Conservation (phyloP, 1,284 basidiomycete species). For the Rhodotorula sp. region DNA sequence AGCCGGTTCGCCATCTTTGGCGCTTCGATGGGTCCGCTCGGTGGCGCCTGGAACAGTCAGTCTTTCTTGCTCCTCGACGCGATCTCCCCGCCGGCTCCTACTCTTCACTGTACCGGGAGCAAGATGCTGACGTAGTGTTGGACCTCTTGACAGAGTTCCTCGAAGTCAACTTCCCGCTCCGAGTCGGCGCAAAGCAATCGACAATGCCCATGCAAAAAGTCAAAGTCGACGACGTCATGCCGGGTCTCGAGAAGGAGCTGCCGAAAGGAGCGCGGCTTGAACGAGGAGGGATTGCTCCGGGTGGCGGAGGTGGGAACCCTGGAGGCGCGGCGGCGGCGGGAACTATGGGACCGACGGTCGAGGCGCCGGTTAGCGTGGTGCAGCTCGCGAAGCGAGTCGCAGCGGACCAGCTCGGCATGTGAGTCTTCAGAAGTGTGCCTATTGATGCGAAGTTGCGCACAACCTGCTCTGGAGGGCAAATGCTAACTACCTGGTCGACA, state of each 20-base stretch:
- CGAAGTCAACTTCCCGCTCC: constrained; percentile 40
- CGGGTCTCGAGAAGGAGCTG: constrained; percentile 32
- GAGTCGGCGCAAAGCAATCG: constrained; percentile 9
- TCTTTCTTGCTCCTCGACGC: background rate
- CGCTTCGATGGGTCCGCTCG: constrained; percentile 39
- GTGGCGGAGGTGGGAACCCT: constrained; percentile 5
- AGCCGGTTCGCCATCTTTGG: constrained; percentile 34
- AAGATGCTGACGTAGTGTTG: background rate
- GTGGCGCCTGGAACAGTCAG: constrained; percentile 41
- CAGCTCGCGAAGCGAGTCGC: constrained; percentile 38
- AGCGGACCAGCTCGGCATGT: constrained; percentile 40
- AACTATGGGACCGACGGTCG: background rate
- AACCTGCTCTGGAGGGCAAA: background rate
- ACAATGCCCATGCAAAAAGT: constrained; percentile 30
- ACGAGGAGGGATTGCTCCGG: constrained; percentile 8
- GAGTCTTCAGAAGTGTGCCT: background rate
- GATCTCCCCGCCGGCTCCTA: background rate
- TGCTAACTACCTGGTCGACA: background rate
- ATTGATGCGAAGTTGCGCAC: background rate
- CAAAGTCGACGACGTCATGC: constrained; percentile 31
- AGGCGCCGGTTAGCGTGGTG: constrained; percentile 10
- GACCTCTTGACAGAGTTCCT: constrained; percentile 30
- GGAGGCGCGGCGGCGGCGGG: background rate
- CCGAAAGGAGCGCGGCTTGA: constrained; percentile 30
- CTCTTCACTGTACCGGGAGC: background rate